These are phyloP conservation scores for Terana coerulea DNA, from an alignment of 768 basidiomycete species.

Conservation along the genomic window DNA sequence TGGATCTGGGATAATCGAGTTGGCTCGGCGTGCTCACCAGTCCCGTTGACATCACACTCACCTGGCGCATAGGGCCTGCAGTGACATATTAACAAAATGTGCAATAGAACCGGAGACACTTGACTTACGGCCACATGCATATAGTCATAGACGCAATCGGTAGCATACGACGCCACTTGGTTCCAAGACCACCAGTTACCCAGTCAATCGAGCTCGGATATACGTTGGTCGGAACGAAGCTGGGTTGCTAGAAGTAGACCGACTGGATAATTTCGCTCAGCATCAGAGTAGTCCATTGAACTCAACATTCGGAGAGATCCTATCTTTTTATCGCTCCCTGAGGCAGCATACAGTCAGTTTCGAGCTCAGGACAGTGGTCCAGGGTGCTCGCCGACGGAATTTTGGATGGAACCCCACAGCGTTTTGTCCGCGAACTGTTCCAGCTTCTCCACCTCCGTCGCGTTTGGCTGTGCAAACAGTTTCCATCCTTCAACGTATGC, in stretches of 20 bases:
- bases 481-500: no score
- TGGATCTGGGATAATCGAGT: no score
- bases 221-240: slow-evolving; percentile 38
- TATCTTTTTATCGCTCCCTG: slow-evolving; percentile 53
- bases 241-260: slow-evolving; percentile 50
- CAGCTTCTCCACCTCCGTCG: slow-evolving; percentile 48
- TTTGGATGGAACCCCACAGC: slow-evolving; percentile 49
- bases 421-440: slow-evolving; percentile 45
- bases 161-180: slow-evolving; percentile 41
- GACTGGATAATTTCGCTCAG: slow-evolving; percentile 27
- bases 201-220: slow-evolving; percentile 48
- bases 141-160: slow-evolving; percentile 49
- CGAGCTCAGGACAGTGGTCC: not conserved
- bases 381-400: slow-evolving; percentile 36
- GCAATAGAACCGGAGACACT: not conserved
- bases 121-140: slow-evolving; percentile 26
- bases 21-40: no score
- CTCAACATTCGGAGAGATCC: not conserved
- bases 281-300: not conserved
- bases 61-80: no score
- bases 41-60: no score
- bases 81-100: not conserved
- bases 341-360: not conserved
- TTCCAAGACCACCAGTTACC: slow-evolving; percentile 60
- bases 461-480: slow-evolving; percentile 50